Conservation (phyloP, 225 moss, liverwort and hornwort species). For the Straminergon stramineum region DNA sequence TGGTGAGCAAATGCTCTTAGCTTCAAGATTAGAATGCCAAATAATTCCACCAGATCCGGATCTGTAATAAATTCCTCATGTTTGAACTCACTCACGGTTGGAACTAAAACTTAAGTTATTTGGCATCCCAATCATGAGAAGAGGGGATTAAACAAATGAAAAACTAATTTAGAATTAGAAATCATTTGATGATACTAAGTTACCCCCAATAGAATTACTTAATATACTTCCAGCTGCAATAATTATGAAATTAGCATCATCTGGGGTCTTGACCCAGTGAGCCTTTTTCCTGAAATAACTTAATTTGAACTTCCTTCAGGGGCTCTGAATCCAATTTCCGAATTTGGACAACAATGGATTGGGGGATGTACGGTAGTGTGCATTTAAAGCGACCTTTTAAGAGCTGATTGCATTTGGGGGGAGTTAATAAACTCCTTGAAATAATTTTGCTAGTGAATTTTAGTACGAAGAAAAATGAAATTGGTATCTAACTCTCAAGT, state of each 20-base stretch:
- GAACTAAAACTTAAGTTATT: too few relatives aligned
- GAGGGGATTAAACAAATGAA: background rate
- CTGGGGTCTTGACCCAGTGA: background rate
- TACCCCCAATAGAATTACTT: background rate
- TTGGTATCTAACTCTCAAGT: fast-evolving
- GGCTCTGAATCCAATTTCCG: background rate
- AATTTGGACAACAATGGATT: background rate
- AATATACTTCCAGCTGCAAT: background rate
- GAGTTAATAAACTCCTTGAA: background rate
- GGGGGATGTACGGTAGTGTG: too few relatives aligned
- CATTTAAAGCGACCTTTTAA: too few relatives aligned
- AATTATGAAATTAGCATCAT: background rate
- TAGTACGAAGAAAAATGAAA: background rate
- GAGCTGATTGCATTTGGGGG: background rate
- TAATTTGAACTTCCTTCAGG: background rate
- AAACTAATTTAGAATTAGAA: background rate
- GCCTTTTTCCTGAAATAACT: background rate
- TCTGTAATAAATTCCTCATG: background rate
- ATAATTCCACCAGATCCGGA: background rate
- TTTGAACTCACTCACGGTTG: background rate
- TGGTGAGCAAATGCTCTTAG: background rate
- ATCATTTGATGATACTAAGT: background rate
- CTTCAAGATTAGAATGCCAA: background rate
- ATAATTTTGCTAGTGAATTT: fast-evolving
- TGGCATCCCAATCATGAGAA: background rate